Evolutionary conservation across 2,329 filamentous ascomycete genomes (phyloP).

Genomic region (Apiospora koreana): DNA sequence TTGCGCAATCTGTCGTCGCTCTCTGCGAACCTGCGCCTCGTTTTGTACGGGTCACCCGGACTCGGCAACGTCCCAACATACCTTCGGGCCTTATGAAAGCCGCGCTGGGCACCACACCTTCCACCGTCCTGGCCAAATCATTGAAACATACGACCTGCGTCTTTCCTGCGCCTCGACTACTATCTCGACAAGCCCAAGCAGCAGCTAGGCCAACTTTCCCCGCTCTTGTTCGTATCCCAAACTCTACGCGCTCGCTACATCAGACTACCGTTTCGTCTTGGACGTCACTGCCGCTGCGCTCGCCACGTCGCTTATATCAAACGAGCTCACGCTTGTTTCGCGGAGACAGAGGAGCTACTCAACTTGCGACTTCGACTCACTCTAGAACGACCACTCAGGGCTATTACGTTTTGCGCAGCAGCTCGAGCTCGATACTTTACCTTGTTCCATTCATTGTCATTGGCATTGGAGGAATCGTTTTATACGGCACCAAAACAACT

Average conservation of each 20-base stretch:
- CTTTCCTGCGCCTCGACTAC: background rate
- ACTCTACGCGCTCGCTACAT: background rate
- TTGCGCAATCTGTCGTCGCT: background rate
- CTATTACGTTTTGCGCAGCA: background rate
- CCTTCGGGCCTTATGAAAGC: conserved; percentile 12
- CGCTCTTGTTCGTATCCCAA: conserved; percentile 4
- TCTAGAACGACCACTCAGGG: background rate
- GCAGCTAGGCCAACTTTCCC: background rate
- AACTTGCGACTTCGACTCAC: background rate
- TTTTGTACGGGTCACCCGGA: conserved; percentile 8
- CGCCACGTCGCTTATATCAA: background rate
- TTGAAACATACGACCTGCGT: conserved; percentile 10
- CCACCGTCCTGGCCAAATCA: background rate
- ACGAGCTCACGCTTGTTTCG: background rate
- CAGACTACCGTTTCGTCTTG: conserved; percentile 3
- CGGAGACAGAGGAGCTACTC: background rate
- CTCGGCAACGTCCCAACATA: background rate
- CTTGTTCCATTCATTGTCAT: conserved; percentile 12
- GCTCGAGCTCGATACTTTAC: conserved; percentile 12
- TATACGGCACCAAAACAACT: conserved; percentile 11
- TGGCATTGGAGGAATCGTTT: conserved; percentile 9
- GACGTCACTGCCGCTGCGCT: background rate
- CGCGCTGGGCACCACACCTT: background rate
- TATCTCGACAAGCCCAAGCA: background rate
- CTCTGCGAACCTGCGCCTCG: conserved; percentile 6